Evolutionary conservation across 1,139 yeast species (phyloP).

Genomic region (Pneumocystis oryctolagi): DNA sequence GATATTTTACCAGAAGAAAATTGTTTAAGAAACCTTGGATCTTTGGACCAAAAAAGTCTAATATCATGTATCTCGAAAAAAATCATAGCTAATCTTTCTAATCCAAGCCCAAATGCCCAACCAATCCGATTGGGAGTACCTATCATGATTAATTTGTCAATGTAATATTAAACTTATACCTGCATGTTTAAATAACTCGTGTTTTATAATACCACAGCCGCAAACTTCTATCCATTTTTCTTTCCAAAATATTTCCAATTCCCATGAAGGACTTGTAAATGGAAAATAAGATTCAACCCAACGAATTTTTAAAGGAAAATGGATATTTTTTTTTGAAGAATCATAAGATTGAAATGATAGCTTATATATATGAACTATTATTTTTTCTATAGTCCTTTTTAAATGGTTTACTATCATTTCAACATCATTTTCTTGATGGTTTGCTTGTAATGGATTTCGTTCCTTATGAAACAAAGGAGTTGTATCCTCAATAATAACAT

Average conservation of each 20-base stretch:
- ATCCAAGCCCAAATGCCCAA: slow-evolving; percentile 97
- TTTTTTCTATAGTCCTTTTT: slow-evolving; percentile 67
- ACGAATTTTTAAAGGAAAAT: slow-evolving; percentile 60
- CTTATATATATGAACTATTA: slow-evolving; percentile 72
- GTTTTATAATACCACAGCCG: slow-evolving; percentile 86
- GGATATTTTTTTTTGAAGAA: slow-evolving; percentile 24
- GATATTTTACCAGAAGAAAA: slow-evolving; percentile 50
- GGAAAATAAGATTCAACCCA: slow-evolving; percentile 97
- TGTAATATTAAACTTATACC: slow-evolving; percentile 30
- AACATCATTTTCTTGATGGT: slow-evolving; percentile 56
- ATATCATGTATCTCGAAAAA: slow-evolving; percentile 91
- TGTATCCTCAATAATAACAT: slow-evolving; percentile 65
- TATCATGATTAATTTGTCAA: not conserved
- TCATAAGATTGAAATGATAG: slow-evolving; percentile 45
- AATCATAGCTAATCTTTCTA: slow-evolving; percentile 91
- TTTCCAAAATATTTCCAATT: slow-evolving; percentile 97
- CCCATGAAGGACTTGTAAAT: slow-evolving; percentile 98
- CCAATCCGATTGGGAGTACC: slow-evolving; percentile 38
- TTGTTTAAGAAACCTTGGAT: slow-evolving; percentile 62
- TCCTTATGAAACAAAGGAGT: slow-evolving; percentile 37
- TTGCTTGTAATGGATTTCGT: slow-evolving; percentile 63
- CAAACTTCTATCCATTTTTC: slow-evolving; percentile 97
- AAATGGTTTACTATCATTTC: slow-evolving; percentile 60
- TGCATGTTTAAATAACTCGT: slow-evolving; percentile 59
- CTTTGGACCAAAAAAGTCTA: slow-evolving; percentile 79